Conservation (phyloP, 176 grass and related monocot species). For the Oryza meyeriana region DNA sequence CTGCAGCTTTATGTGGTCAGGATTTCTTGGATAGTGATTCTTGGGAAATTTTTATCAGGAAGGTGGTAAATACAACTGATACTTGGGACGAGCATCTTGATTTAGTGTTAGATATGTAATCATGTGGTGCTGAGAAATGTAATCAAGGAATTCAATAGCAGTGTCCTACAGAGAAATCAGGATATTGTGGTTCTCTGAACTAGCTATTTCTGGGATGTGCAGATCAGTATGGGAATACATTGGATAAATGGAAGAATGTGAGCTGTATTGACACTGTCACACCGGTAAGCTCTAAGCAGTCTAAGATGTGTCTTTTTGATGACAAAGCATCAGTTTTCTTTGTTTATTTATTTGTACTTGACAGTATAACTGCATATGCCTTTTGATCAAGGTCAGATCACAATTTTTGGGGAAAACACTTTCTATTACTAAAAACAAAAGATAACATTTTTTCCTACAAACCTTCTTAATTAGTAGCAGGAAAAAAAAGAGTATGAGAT, state of each 20-base stretch:
- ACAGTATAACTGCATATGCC: not conserved
- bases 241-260: not conserved
- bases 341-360: not conserved
- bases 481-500: too few relatives aligned
- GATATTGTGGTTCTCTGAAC: not conserved
- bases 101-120: conserved; percentile 26
- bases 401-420: not conserved
- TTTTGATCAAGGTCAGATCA: not conserved
- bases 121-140: not conserved
- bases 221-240: not conserved
- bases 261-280: not conserved
- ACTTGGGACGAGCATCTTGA: conserved; percentile 27
- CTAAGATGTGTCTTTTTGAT: not conserved
- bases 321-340: not conserved
- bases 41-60: conserved; percentile 60
- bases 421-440: too few relatives aligned
- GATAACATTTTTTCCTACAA: too few relatives aligned
- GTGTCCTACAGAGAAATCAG: not conserved
- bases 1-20: conserved; percentile 7
- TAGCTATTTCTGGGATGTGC: not conserved
- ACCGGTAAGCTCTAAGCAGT: not conserved
- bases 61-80: conserved; percentile 30
- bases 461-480: too few relatives aligned
- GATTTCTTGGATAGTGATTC: conserved; percentile 35
- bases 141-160: not conserved